These are phyloP conservation scores for Pythium vanterpoolii DNA, from an alignment of 352 stramenopile genomes.

Conservation along the genomic window DNA sequence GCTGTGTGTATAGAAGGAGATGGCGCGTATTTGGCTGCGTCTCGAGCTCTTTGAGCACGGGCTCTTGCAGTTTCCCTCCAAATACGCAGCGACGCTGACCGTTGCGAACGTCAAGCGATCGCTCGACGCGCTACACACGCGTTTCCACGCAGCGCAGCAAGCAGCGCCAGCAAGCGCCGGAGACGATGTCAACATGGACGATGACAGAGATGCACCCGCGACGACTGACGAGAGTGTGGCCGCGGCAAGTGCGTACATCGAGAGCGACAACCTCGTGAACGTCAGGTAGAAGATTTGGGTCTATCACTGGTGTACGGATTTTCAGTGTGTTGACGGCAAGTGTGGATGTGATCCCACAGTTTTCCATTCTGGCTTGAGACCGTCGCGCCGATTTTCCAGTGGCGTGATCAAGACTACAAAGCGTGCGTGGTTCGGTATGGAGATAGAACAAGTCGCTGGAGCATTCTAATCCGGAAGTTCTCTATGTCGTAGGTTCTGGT, in stretches of 20 bases:
- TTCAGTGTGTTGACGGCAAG: neutral
- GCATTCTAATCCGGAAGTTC: neutral
- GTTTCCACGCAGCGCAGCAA: slow-evolving; percentile 26
- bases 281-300: slow-evolving; percentile 29
- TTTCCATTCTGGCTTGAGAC: slow-evolving; percentile 66
- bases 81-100: slow-evolving; percentile 59
- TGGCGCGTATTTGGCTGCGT: slow-evolving; percentile 76
- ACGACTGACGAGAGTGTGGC: neutral
- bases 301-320: too few relatives aligned
- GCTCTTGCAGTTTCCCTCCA: slow-evolving; percentile 68
- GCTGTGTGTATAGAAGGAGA: slow-evolving; percentile 9
- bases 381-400: slow-evolving; percentile 62
- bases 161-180: slow-evolving; percentile 7
- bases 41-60: slow-evolving; percentile 87
- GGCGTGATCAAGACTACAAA: slow-evolving; percentile 78
- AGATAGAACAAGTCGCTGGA: neutral
- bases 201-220: slow-evolving; percentile 1
- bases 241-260: slow-evolving; percentile 27
- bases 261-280: slow-evolving; percentile 58
- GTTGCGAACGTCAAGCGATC: slow-evolving; percentile 57
- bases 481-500: slow-evolving; percentile 52
- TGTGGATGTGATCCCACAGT: slow-evolving; percentile 13
- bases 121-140: slow-evolving; percentile 54
- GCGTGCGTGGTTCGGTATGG: slow-evolving; percentile 24
- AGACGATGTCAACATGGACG: slow-evolving; percentile 47